Evolutionary conservation across 1,139 yeast genomes (phyloP), one percentile per base, ranked within the genome.

Genomic region (Geotrichum histeridarum): DNA sequence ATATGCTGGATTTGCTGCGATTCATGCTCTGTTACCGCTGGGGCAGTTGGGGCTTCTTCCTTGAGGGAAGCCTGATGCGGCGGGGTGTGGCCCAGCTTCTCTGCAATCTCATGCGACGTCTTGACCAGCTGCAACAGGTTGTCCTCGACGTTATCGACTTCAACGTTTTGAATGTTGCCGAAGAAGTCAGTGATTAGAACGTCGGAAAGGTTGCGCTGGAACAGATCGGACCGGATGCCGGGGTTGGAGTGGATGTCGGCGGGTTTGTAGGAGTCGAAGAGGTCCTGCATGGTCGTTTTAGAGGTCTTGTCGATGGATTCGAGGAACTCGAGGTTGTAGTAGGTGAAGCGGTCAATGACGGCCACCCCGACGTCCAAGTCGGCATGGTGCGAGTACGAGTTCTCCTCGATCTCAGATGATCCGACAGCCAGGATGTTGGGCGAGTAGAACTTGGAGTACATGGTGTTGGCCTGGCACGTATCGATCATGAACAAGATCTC

Each of bases 391-490:
- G 97, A 90, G 67, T 91, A 93, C 1, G 96, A 88, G 52, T 93
- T 84, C 70, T 94, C 97, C 55, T 86, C 96, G 9, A 89, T 61
- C 61, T 78, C 85, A n/a, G 95, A 86, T 1, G 97, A 89, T 0
- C 99, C 99, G 46, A 93, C 95, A 0, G 97, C 90, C 56, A 93
- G 74, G 48, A 93, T 82, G 67, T 93, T 91, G 41, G 99, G 99
- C 8, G 96, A 86, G 67, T 90, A 90, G 67, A 91, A 84, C 67
- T 86, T 80, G 56, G 94, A 85, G 71, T 87, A 93, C 99, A 93
- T 93, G 17, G 99, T 89, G 70, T 93, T 93, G 33, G 99, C 99
- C 73, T 93, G 99, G 69, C 99, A 93, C 0, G 99, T 93, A 69
- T 93, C 99, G 61, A 93, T 87, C 98, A 93, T 93, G 71, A 93